These are phyloP conservation scores for Sarocladium oryzae DNA, from an alignment of 2,329 filamentous ascomycete genomes.

Conservation along the genomic window DNA sequence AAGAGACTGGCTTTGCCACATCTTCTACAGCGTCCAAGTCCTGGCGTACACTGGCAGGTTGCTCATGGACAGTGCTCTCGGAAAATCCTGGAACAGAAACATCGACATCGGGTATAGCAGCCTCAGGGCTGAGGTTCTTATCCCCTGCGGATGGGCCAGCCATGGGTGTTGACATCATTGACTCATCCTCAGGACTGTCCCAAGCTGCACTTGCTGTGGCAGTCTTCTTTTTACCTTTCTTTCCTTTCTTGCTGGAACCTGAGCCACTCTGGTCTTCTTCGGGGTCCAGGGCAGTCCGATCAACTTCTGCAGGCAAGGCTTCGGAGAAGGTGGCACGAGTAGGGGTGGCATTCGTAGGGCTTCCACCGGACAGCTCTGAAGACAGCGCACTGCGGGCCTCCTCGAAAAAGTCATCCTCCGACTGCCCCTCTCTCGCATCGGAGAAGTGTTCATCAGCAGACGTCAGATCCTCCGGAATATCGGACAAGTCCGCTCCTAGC, in stretches of 20 bases:
- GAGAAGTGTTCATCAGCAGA: conserved; percentile 31
- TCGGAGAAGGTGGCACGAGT: conserved; percentile 3
- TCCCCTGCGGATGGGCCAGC: background rate
- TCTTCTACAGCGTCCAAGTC: background rate
- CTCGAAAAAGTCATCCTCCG: conserved; percentile 17
- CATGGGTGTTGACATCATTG: conserved; percentile 3
- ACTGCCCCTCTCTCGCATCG: conserved; percentile 23
- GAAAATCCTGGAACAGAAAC: conserved; percentile 3
- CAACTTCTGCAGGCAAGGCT: background rate
- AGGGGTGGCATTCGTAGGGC: conserved; percentile 6
- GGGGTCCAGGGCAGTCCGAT: background rate
- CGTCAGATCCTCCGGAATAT: conserved; percentile 23
- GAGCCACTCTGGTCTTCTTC: background rate
- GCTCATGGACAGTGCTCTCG: background rate
- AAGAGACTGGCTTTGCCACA: background rate
- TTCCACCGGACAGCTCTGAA: conserved; percentile 11
- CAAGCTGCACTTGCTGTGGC: background rate
- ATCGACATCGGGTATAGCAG: background rate
- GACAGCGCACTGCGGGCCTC: conserved; percentile 10
- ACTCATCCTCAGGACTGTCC: background rate
- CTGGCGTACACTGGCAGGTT: background rate
- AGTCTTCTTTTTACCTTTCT: conserved; percentile 12
- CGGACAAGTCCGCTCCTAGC: conserved; percentile 13
- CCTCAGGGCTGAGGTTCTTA: background rate
- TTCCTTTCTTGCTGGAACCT: conserved; percentile 11